Conservation (phyloP, 73 alveolate species). For the Paramecium sexaurelia region DNA sequence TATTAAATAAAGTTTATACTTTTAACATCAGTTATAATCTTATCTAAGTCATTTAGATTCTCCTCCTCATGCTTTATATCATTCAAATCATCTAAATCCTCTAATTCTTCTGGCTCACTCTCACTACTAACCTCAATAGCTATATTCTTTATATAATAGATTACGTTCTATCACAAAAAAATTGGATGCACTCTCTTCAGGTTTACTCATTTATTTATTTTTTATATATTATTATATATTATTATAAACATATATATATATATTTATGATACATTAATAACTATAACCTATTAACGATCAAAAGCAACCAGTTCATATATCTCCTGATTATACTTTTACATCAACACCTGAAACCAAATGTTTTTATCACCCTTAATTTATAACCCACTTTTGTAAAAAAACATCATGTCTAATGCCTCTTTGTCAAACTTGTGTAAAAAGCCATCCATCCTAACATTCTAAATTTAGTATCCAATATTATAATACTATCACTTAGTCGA, state of each 20-base stretch:
- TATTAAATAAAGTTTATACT: neutral
- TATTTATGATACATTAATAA: neutral
- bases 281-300: slow-evolving; percentile 10
- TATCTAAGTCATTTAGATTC: slow-evolving; percentile 58
- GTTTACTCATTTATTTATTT: neutral
- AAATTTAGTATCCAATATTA: neutral
- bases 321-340: neutral
- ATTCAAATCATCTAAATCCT: slow-evolving; percentile 60
- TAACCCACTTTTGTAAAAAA: neutral
- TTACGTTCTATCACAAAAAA: slow-evolving; percentile 68
- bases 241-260: neutral
- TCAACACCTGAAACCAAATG: neutral
- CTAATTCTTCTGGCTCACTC: slow-evolving; percentile 69
- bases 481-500: neutral
- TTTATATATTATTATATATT: too few relatives aligned
- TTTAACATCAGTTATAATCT: slow-evolving; percentile 50
- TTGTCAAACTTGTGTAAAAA: neutral
- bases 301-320: neutral
- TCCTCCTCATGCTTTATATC: slow-evolving; percentile 63
- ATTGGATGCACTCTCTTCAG: neutral
- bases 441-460: neutral
- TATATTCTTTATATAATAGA: neutral
- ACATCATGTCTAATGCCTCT: neutral
- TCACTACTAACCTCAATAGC: slow-evolving; percentile 67
- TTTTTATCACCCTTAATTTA: neutral